These are phyloP conservation scores for Termitomyces sp. DNA, from an alignment of 768 basidiomycete species.

Conservation along the genomic window DNA sequence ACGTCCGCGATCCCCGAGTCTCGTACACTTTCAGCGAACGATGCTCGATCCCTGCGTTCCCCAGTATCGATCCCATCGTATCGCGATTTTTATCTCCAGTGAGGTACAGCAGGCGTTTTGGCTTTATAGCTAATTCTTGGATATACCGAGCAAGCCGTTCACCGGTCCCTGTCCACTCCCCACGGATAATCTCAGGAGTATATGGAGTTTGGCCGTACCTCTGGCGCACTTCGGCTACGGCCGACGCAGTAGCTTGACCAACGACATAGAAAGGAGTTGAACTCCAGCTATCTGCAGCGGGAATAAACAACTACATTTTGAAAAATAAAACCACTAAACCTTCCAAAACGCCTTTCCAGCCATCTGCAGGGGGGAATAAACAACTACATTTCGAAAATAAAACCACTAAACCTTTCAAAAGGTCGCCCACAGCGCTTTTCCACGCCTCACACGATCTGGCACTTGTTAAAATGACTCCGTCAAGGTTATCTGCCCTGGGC, in stretches of 20 bases:
- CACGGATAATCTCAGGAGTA: slow-evolving; percentile 28
- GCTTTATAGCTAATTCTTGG: slow-evolving; percentile 25
- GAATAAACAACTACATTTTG: too few species aligned
- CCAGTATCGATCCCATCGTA: slow-evolving; percentile 48
- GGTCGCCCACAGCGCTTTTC: slow-evolving; percentile 33
- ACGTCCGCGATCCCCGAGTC: slow-evolving; percentile 51
- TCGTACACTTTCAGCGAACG: slow-evolving; percentile 61
- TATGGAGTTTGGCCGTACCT: slow-evolving; percentile 17
- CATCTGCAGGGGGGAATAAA: too few species aligned
- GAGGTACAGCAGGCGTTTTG: slow-evolving; percentile 55
- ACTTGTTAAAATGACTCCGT: slow-evolving; percentile 76
- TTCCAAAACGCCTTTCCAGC: too few species aligned
- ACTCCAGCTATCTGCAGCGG: slow-evolving; percentile 44
- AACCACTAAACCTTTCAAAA: too few species aligned
- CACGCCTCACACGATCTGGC: slow-evolving; percentile 74
- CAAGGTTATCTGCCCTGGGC: slow-evolving; percentile 24
- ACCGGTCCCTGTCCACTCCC: slow-evolving; percentile 57
- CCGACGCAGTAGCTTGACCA: slow-evolving; percentile 55
- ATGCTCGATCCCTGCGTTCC: slow-evolving; percentile 36
- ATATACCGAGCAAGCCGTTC: slow-evolving; percentile 65
- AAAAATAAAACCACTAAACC: too few species aligned
- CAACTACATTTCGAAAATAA: too few species aligned
- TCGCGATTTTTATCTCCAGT: slow-evolving; percentile 87
- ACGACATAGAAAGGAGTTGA: slow-evolving; percentile 73
- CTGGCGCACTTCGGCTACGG: slow-evolving; percentile 32